A percentile compares a stretch with the other conserved stretches of the same genome.
phyloP scores from a whole-genome alignment of 208 protist genomes.

The Trypanosoma lewisi region DNA sequence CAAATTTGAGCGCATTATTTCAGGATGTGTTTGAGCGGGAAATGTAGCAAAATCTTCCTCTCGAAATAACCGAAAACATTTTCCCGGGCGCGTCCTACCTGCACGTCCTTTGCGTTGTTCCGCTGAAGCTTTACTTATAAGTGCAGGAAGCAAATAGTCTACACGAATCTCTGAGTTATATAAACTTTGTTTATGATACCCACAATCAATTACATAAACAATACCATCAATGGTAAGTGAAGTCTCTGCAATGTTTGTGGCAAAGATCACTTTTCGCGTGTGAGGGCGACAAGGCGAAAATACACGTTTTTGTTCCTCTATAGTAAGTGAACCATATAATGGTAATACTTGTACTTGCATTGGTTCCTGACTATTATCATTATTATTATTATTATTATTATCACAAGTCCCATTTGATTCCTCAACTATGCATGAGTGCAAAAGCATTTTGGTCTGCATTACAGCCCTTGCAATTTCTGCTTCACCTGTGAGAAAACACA shows the following conservation, averaged over 20 bases:
- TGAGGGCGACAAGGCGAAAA: conserved; percentile 42
- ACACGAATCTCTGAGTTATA: conserved; percentile 95
- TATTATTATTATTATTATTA: neutral
- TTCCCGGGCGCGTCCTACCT: conserved; percentile 97
- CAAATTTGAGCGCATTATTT: conserved; percentile 97
- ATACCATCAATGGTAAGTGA: conserved; percentile 99
- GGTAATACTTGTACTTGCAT: conserved; percentile 59
- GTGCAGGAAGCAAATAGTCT: conserved; percentile 96
- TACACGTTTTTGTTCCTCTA: conserved; percentile 77
- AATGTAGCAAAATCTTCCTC: conserved; percentile 73
- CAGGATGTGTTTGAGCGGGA: conserved; percentile 86
- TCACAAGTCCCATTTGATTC: conserved; percentile 1
- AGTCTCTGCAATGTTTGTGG: conserved; percentile 99
- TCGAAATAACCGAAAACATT: conserved; percentile 97
- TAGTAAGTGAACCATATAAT: conserved; percentile 75
- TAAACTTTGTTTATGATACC: conserved; percentile 98
- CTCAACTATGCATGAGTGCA: conserved; percentile 8
- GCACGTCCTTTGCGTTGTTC: conserved; percentile 99
- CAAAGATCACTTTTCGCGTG: conserved; percentile 94
- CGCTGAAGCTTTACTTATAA: conserved; percentile 98
- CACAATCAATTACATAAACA: conserved; percentile 99
- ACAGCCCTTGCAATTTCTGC: conserved; percentile 83
- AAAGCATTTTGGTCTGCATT: conserved; percentile 23
- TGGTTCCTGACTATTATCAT: conserved; percentile 13
- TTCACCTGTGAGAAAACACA: conserved; percentile 90